These are phyloP conservation scores for Tubosaeta brunneosetosa DNA, from an alignment of 768 basidiomycete species.

Conservation along the genomic window DNA sequence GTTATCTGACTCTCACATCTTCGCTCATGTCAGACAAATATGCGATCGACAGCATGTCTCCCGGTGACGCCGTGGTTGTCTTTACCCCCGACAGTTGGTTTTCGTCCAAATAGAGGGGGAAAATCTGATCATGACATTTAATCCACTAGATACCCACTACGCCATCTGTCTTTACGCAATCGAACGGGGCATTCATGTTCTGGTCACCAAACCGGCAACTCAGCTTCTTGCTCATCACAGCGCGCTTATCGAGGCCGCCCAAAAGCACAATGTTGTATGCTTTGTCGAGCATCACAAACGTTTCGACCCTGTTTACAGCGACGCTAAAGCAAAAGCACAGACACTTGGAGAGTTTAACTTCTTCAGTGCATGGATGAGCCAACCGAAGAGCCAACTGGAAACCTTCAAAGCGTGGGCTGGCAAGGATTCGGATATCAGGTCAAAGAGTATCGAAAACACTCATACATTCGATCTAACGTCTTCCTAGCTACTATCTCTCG, in stretches of 20 bases:
- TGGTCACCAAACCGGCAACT: slow-evolving; percentile 91
- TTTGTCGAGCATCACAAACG: slow-evolving; percentile 96
- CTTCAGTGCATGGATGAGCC: slow-evolving; percentile 97
- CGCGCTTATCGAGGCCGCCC: slow-evolving; percentile 69
- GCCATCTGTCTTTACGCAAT: slow-evolving; percentile 84
- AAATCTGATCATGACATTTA: background rate
- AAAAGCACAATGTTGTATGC: slow-evolving; percentile 75
- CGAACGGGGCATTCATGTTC: slow-evolving; percentile 78
- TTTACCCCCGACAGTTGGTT: slow-evolving; percentile 86
- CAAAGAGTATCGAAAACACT: slow-evolving; percentile 1
- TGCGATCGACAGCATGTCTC: slow-evolving; percentile 71
- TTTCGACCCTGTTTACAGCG: slow-evolving; percentile 89
- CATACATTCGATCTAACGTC: background rate
- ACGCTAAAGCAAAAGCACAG: slow-evolving; percentile 74
- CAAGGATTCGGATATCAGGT: slow-evolving; percentile 90
- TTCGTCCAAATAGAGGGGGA: background rate
- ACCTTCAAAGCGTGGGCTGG: slow-evolving; percentile 96
- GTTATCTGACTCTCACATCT: background rate
- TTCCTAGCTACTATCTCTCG: slow-evolving; percentile 82
- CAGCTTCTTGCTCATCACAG: slow-evolving; percentile 82
- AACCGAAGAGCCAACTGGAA: slow-evolving; percentile 91
- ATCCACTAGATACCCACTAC: slow-evolving; percentile 66
- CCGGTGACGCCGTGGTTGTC: slow-evolving; percentile 87
- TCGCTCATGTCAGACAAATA: slow-evolving; percentile 56
- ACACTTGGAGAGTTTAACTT: slow-evolving; percentile 89